Evolutionary conservation across 495 filamentous ascomycete genomes (phyloP), one percentile per base, ranked within the genome.

Genomic region (Aspergillus baeticus): DNA sequence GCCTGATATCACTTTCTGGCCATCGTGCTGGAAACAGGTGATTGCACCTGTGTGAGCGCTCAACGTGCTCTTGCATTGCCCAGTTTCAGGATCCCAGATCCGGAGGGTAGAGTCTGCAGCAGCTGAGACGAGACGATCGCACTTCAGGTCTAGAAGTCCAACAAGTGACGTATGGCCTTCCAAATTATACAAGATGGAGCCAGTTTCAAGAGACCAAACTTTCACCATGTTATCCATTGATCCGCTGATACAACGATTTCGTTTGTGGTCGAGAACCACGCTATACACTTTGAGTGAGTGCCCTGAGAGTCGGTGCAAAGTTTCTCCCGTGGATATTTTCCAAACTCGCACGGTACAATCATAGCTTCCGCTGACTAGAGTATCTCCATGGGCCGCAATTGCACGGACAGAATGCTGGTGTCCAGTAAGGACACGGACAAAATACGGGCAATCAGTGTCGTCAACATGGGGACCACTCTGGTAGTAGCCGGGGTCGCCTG

Each of bases 211-310:
- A 15, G 92, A 96, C 94, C 94, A 99, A 22, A 99, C 91, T 74
- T 98, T 98, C 61, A 99, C 93, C 61, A 90, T 78, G 64, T 94
- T 96, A 61, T 99, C 94, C 94, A 99, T 99, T 11, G 92, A 96
- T 36, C 94, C 94, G 64, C 91, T 96, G 66, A 99, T 98, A 72
- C 94, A 99, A 39, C 91, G 88, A 58, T 93, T 96, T 51, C 94
- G 86, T 63, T 89, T 86, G 59, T 90, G 87, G 67, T 99, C 94
- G 35, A 98, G 75, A 18, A 99, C 95, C 20, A 99, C 94, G 57
- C 92, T 97, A 59, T 99, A 99, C 2, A 99, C 94, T 69, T 99
- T 99, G 68, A 92, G 85, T 5, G 81, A 80, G 66, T 99, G 94
- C 2, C 94, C 95, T 54, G 87, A 82, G 7, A 99, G 77, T n/a